Evolutionary conservation across 768 basidiomycete species (phyloP), one percentile per base, ranked within the genome.

Genomic region (Lentinula detonsa): DNA sequence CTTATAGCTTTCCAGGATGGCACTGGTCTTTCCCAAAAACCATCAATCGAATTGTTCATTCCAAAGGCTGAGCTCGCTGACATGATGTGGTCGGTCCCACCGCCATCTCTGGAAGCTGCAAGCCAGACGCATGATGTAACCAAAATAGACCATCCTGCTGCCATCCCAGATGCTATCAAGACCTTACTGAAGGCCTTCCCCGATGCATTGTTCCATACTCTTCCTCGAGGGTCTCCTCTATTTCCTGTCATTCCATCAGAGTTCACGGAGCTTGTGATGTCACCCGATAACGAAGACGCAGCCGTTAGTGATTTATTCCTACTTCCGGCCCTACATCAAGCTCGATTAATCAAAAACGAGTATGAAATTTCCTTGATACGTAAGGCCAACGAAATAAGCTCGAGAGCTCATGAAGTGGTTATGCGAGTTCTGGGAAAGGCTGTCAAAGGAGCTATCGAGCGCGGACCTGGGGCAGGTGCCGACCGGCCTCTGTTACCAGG

Each of bases 71-170:
- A 88, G 56, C 76, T 85, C 3, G 85, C 76, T 0, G 90, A 91
- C 68, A 73, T 93, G 57, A 85, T 97, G 86, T 98, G 95, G 95
- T 89, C 87, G 5, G 85, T 91, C 2, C 85, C 93, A 15, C 93
- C 94, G 0, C 85, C 90, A 0, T 74, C 88, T 0, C 72, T 84
- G 16, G 78, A 83, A 34, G 85, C 84, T 2, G 76, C 80, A 10
- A 64, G 70, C 16, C 40, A 79, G 15, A 78, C 80, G 11, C 80
- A 58, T 65, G 81, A 88, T 37, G 83, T 85, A 16, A 84, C 91
- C n/a, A 67, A 73, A 11, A 74, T 91, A 34, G 74, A 78, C n/a
- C 76, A 88, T 63, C 73, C 78, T 0, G 65, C 74, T 3, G 72
- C 73, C 0, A 76, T 94, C 31, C 66, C 77, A 15, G 68, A 67